Evolutionary conservation across 106 monocot species (phyloP).

Genomic region (Triglochin maritima): DNA sequence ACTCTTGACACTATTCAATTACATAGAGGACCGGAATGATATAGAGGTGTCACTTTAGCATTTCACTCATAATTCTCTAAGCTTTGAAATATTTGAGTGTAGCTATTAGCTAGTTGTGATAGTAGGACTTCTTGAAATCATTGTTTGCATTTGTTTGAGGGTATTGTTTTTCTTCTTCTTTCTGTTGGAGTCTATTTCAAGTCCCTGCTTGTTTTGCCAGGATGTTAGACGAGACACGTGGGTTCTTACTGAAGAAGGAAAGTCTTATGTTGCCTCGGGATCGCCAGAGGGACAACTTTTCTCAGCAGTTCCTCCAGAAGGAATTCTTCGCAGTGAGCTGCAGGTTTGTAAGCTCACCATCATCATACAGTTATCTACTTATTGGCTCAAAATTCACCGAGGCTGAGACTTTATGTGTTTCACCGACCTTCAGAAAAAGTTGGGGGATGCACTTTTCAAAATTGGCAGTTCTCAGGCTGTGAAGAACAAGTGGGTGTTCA

Average conservation of each 20-base stretch:
- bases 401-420: too few relatives aligned
- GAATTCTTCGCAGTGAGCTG: slow-evolving; percentile 45
- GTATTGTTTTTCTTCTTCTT: not conserved
- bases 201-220: slow-evolving; percentile 16
- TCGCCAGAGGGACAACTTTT: slow-evolving; percentile 72
- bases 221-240: slow-evolving; percentile 50
- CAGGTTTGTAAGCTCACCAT: slow-evolving; percentile 25
- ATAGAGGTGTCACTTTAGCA: too few relatives aligned
- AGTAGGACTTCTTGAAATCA: not conserved
- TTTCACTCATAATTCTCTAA: too few relatives aligned
- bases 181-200: not conserved
- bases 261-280: slow-evolving; percentile 41
- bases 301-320: slow-evolving; percentile 45
- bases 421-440: slow-evolving; percentile 34
- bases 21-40: too few relatives aligned
- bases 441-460: slow-evolving; percentile 43
- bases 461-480: slow-evolving; percentile 58
- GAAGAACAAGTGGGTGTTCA: slow-evolving; percentile 66
- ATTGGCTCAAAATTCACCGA: too few relatives aligned
- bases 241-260: slow-evolving; percentile 74
- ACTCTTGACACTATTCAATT: too few relatives aligned
- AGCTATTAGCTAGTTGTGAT: too few relatives aligned
- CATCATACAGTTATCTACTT: too few relatives aligned
- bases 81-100: too few relatives aligned
- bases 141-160: not conserved